A percentile compares a stretch with the other conserved stretches of the same genome.
Conservation (phyloP, 176 grass and related monocot species). For the Dendrocalamus sinicus region DNA sequence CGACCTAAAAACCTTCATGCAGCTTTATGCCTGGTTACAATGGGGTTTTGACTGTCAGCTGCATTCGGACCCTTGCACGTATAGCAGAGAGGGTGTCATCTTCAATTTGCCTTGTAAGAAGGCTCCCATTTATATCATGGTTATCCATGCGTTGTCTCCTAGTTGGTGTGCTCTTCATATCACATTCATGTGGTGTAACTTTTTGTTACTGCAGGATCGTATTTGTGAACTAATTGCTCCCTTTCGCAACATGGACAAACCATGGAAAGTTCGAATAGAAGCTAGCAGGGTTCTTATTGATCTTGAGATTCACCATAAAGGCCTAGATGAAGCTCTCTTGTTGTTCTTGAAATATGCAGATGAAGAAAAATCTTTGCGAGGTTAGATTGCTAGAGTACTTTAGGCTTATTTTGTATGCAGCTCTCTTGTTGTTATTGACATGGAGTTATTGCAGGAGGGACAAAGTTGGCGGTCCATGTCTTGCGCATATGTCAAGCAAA, state of each 20-base stretch:
- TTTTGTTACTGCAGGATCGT: conserved; percentile 60
- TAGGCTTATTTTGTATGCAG: conserved; percentile 28
- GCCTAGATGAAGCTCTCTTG: conserved; percentile 73
- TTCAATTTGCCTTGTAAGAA: conserved; percentile 72
- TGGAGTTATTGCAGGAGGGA: conserved; percentile 64
- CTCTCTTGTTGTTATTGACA: conserved; percentile 44
- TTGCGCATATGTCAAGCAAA: conserved; percentile 78
- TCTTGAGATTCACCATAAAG: conserved; percentile 84
- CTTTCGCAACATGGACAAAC: conserved; percentile 70
- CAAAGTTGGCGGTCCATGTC: conserved; percentile 82
- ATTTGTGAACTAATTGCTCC: conserved; percentile 82
- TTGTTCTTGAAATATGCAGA: conserved; percentile 91
- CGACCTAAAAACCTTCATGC: conserved; percentile 40
- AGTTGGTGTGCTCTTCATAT: conserved; percentile 27
- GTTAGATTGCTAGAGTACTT: conserved; percentile 48
- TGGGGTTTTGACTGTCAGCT: conserved; percentile 91
- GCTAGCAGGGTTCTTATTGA: conserved; percentile 90
- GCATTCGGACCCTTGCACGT: conserved; percentile 89
- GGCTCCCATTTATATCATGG: neutral
- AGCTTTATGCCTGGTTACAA: conserved; percentile 97
- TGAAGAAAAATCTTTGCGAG: conserved; percentile 85
- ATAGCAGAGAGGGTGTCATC: conserved; percentile 87
- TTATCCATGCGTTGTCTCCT: neutral
- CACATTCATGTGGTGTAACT: conserved; percentile 9
- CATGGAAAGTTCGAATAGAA: conserved; percentile 94